These are phyloP conservation scores for Saturnispora serradocipensis DNA, from an alignment of 805 yeast genomes.

Conservation along the genomic window DNA sequence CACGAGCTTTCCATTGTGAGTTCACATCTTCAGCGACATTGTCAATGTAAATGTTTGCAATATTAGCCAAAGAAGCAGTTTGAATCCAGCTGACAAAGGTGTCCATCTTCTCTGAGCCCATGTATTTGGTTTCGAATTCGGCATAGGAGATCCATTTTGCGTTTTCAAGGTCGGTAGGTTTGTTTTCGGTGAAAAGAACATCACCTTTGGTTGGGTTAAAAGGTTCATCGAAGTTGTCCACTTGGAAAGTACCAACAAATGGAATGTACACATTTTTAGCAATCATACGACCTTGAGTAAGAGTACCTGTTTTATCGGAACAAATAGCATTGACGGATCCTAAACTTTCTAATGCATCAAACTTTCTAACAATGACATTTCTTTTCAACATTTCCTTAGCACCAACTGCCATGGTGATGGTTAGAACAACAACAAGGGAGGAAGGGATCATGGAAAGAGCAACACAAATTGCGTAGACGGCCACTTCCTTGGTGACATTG, in stretches of 20 bases:
- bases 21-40: constrained; percentile 30
- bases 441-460: constrained; percentile 78
- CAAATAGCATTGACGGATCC: constrained; percentile 76
- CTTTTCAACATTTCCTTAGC: constrained; percentile 63
- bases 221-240: constrained; percentile 49
- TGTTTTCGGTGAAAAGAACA: constrained; percentile 26
- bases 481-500: constrained; percentile 68
- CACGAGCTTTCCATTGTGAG: constrained; percentile 63
- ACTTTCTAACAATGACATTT: constrained; percentile 64
- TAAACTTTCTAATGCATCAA: constrained; percentile 69
- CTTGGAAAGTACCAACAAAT: constrained; percentile 45
- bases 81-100: constrained; percentile 43
- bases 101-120: constrained; percentile 12
- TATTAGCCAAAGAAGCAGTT: constrained; percentile 70
- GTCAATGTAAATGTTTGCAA: constrained; percentile 53
- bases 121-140: constrained; percentile 12
- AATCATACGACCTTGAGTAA: constrained; percentile 74
- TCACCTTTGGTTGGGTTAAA: constrained; percentile 55
- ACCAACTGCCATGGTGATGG: constrained; percentile 82
- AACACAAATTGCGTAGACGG: constrained; percentile 82
- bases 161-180: constrained; percentile 31
- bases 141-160: constrained; percentile 30
- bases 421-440: constrained; percentile 66
- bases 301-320: constrained; percentile 77
- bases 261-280: constrained; percentile 66